Evolutionary conservation across 2,329 filamentous ascomycete species (phyloP).

Genomic region (Aspergillus candidus): DNA sequence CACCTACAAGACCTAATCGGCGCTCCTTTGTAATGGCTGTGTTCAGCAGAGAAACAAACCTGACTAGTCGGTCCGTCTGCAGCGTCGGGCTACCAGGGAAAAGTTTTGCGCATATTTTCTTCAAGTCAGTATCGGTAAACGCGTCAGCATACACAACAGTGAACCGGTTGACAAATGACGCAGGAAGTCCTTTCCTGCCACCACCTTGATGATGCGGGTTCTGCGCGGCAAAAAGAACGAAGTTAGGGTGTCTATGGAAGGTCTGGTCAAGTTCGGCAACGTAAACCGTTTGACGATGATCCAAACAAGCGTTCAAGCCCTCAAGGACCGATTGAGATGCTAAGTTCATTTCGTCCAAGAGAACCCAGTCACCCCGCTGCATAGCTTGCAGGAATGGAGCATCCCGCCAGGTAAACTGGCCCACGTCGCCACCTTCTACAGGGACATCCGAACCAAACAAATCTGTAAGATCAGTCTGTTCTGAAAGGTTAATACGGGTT

Average conservation of each 20-base stretch:
- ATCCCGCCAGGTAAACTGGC: slow-evolving; percentile 91
- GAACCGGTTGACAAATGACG: slow-evolving; percentile 96
- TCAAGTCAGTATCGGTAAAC: slow-evolving; percentile 73
- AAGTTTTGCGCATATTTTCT: slow-evolving; percentile 71
- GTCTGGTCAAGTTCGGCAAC: slow-evolving; percentile 92
- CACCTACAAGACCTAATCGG: slow-evolving; percentile 53
- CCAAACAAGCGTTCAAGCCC: slow-evolving; percentile 90
- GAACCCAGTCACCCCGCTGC: slow-evolving; percentile 93
- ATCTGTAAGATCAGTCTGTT: slow-evolving; percentile 97
- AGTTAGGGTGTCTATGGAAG: slow-evolving; percentile 81
- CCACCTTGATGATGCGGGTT: slow-evolving; percentile 97
- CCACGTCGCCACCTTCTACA: slow-evolving; percentile 83
- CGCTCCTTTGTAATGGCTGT: slow-evolving; percentile 57
- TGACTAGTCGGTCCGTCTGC: slow-evolving; percentile 62
- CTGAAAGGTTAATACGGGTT: slow-evolving; percentile 92
- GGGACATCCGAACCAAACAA: slow-evolving; percentile 95
- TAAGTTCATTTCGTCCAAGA: slow-evolving; percentile 97
- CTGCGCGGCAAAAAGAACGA: slow-evolving; percentile 93
- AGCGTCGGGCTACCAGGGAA: slow-evolving; percentile 59
- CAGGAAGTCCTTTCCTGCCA: slow-evolving; percentile 86
- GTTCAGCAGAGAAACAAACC: slow-evolving; percentile 76
- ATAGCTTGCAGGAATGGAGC: slow-evolving; percentile 93
- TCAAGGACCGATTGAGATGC: slow-evolving; percentile 95
- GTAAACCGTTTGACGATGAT: slow-evolving; percentile 93
- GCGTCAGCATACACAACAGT: slow-evolving; percentile 95